Conservation (phyloP, 2,329 filamentous ascomycete species). For the Alternaria longipes region DNA sequence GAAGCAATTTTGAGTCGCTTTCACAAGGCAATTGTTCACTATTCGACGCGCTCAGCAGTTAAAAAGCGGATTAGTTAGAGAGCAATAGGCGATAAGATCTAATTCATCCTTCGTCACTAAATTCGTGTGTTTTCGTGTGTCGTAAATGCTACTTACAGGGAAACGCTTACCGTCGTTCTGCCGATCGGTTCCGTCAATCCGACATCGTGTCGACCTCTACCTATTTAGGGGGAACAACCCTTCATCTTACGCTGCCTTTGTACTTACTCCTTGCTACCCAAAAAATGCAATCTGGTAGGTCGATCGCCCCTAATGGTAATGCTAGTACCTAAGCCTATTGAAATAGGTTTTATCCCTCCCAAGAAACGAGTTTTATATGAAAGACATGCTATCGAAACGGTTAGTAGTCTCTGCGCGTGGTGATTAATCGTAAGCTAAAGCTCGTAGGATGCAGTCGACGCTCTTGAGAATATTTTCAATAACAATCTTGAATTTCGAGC, state of each 20-base stretch:
- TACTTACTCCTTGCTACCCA: not conserved
- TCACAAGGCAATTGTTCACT: constrained; percentile 15
- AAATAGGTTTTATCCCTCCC: not conserved
- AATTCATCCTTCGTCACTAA: not conserved
- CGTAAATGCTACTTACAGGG: not conserved
- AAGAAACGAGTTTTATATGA: constrained; percentile 7
- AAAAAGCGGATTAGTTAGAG: constrained; percentile 12
- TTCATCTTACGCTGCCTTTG: not conserved
- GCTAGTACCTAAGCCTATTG: not conserved
- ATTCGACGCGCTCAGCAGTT: constrained; percentile 14
- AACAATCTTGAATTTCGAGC: constrained; percentile 15
- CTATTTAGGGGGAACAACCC: not conserved
- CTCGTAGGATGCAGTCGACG: constrained; percentile 10
- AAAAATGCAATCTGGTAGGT: constrained; percentile 2
- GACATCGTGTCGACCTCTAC: not conserved
- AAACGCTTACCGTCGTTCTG: not conserved
- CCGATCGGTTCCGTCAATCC: not conserved
- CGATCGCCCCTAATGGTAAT: not conserved
- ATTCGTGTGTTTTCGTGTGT: not conserved
- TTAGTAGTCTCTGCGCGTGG: not conserved
- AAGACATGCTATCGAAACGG: constrained; percentile 2
- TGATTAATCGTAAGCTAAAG: not conserved
- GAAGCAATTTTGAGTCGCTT: constrained; percentile 15
- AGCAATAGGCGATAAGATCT: not conserved
- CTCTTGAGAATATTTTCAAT: constrained; percentile 17